Base-by-base conservation (phyloP, 2,329 filamentous ascomycete genomes). In the Davidsoniella virescens region DNA sequence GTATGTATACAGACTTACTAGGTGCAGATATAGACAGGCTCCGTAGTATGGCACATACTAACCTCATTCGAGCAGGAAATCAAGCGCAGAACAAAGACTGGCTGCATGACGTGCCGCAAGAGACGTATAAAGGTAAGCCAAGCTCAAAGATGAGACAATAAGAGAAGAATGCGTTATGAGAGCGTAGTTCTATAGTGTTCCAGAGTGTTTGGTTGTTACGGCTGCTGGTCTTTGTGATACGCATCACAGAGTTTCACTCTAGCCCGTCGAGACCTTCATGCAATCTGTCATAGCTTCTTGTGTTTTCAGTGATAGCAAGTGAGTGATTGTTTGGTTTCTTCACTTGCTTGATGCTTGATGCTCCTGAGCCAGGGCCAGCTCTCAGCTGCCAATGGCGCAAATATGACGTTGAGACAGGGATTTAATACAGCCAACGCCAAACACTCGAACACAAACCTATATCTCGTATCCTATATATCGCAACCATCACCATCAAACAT, bases 51-150 rank as follows among this genome's bases (percentile, higher is more conserved):
- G 23, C 47, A 49, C 51, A 42, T 23, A 53, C 47, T 48, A 37
- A 47, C 42, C 17, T 23, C 12, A 29, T 42, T 36, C 26, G 43
- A 50, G 23, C 60, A 78, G 75, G 75, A 78, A 61, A 78, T 78
- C 59, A 78, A 78, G 61, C 70, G 75, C 54, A 70, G 75, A 57
- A 78, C 75, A 44, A 78, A 78, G 61, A 78, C 75, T 1, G 75
- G 75, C n/a, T 78, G 75, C 56, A 62, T 78, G 60, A 78, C 75
- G 42, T 78, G 75, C 62, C 72, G 75, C 51, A 77, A 76, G 59
- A 69, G 75, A 57, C 67, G 75, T 57, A 78, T 78, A 60, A 78
- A 78, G 74, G 75, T 78, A 50, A 47, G 51, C 38, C 39, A 23
- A 23, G 29, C 6, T 33, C 10, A 10, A 33, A 4, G 10, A 4